Base-by-base conservation (phyloP, 805 yeast species). In the Nakazawaea holstii region DNA sequence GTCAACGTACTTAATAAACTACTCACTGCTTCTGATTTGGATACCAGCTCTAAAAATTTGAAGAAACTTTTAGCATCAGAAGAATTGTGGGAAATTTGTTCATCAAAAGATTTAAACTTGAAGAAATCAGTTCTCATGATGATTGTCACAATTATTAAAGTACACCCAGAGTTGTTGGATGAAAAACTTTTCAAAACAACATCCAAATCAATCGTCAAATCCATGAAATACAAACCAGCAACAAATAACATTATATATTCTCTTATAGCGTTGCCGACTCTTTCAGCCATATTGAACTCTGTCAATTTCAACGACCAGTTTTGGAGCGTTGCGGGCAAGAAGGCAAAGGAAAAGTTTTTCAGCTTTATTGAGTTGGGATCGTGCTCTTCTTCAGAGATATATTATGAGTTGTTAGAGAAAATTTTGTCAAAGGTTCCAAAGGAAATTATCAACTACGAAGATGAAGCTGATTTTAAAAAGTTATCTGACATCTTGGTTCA, bases 351-450 rank as follows among this genome's bases (percentile, higher is more conserved):
- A 3, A 72, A 71, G 49, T 56, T 85, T 9, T 40, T 68, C 1
- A 72, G 65, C 0, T 73, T 82, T 52, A 53, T 85, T 17, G 65
- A 65, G 10, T 51, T 79, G 11, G 85, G 89, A 0, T 76, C 79
- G 1, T 68, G 82, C 41, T 70, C 69, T 43, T 79, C 86, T 43
- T 65, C 69, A 28, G 74, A 81, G 0, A 52, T 64, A 0, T 83
- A 79, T 56, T 85, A 77, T 53, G 48, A 50, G 6, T 41, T 58
- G 9, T 46, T 68, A 24, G 49, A 50, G 9, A 35, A 46, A 5
- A 56, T 65, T 28, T 53, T 61, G 17, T 37, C 51, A 60, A 1
- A 29, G 46, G 24, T 48, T 11, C 52, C 53, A 4, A 17, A 8
- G 2, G 11, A 24, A 8, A 35, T 46, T 0, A 20, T 51, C 8